Evolutionary conservation across 805 yeast species (phyloP).

Genomic region (Yamadazyma scolyti): DNA sequence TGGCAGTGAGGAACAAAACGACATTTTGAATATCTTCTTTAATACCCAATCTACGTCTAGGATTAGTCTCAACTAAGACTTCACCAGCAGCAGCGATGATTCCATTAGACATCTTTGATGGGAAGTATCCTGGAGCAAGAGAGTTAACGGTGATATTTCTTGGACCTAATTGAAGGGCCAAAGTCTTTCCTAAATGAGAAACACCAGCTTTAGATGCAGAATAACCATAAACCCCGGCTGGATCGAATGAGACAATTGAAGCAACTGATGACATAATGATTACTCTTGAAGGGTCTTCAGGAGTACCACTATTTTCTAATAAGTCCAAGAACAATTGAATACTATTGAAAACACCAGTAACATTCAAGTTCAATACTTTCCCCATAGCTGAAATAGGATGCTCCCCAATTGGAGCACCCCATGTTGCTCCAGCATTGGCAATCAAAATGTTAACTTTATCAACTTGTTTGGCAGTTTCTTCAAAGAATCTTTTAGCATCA

Average conservation of each 20-base stretch:
- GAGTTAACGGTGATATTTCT: slow-evolving; percentile 64
- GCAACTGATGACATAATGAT: slow-evolving; percentile 67
- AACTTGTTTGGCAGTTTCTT: slow-evolving; percentile 37
- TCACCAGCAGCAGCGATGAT: slow-evolving; percentile 51
- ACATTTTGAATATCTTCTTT: slow-evolving; percentile 57
- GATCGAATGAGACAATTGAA: slow-evolving; percentile 39
- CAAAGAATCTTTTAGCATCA: slow-evolving; percentile 44
- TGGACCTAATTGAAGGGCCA: slow-evolving; percentile 66
- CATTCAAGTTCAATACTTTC: slow-evolving; percentile 61
- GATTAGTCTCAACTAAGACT: slow-evolving; percentile 46
- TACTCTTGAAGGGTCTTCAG: slow-evolving; percentile 60
- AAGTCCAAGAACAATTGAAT: slow-evolving; percentile 62
- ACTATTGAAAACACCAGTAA: slow-evolving; percentile 64
- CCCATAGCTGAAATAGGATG: slow-evolving; percentile 62
- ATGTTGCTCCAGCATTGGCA: slow-evolving; percentile 78
- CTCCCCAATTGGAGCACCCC: slow-evolving; percentile 63
- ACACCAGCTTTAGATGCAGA: slow-evolving; percentile 74
- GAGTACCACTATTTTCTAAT: slow-evolving; percentile 48
- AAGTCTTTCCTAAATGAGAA: slow-evolving; percentile 58
- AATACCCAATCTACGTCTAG: slow-evolving; percentile 59
- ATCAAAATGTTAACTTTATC: slow-evolving; percentile 56
- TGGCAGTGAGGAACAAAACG: slow-evolving; percentile 50
- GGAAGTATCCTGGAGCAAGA: slow-evolving; percentile 76
- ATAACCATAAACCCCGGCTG: slow-evolving; percentile 65
- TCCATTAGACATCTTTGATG: slow-evolving; percentile 71